A percentile compares a stretch with the other conserved stretches of the same genome.
phyloP scores from a whole-genome alignment of 306 rosid genomes.

The Prunus fruticosa region DNA sequence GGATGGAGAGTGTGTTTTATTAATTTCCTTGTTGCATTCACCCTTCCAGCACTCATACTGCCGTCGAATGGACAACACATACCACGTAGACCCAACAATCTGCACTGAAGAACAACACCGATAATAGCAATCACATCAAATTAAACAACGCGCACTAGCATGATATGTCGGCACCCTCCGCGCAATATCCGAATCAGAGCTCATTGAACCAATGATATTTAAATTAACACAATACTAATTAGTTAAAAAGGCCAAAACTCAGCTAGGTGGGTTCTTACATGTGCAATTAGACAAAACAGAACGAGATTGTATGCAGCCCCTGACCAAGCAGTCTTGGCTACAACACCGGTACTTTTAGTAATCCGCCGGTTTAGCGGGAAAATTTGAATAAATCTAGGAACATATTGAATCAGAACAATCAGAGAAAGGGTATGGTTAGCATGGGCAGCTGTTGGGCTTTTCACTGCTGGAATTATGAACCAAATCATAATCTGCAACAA shows the following conservation, averaged over 20 bases:
- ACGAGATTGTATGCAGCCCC: constrained; percentile 86
- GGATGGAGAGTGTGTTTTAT: constrained; percentile 69
- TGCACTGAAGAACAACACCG: constrained; percentile 44
- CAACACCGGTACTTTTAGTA: constrained; percentile 67
- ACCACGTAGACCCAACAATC: constrained; percentile 85
- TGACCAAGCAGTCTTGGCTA: constrained; percentile 75
- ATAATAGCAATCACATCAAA: neutral
- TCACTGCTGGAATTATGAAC: constrained; percentile 68
- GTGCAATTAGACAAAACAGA: constrained; percentile 67
- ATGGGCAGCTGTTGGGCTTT: constrained; percentile 51
- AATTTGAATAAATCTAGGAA: constrained; percentile 68
- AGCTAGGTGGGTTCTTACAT: constrained; percentile 36
- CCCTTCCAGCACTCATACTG: constrained; percentile 73
- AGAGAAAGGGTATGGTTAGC: constrained; percentile 72
- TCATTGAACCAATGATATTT: neutral
- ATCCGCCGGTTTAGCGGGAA: constrained; percentile 73
- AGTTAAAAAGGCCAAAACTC: too few relatives aligned
- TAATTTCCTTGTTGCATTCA: constrained; percentile 52
- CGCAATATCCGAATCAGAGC: neutral
- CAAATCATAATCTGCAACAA: constrained; percentile 66
- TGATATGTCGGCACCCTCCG: neutral
- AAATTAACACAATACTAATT: neutral
- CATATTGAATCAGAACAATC: constrained; percentile 73
- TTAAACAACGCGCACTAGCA: neutral
- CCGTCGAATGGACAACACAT: constrained; percentile 70